phyloP scores from a whole-genome alignment of 352 stramenopile genomes.

The Globisporangium emineosum region DNA sequence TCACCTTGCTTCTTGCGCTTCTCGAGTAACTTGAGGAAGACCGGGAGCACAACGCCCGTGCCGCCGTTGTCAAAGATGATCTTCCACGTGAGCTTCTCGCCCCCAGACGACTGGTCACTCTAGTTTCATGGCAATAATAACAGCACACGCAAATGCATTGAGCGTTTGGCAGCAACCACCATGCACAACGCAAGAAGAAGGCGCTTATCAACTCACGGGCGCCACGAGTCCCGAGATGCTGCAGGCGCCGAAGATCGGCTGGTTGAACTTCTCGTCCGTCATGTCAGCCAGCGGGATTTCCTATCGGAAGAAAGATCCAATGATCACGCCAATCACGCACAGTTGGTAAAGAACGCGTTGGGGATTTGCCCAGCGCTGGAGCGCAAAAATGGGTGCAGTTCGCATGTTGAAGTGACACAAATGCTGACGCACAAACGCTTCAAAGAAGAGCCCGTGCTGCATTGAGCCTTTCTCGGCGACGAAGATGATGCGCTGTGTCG shows the following conservation, averaged over 20 bases:
- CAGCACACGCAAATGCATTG: too few relatives aligned
- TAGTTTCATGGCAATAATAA: too few relatives aligned
- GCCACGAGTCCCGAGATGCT: conserved; percentile 79
- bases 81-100: conserved; percentile 61
- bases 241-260: conserved; percentile 87
- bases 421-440: conserved; percentile 60
- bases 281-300: conserved; percentile 79
- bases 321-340: not conserved
- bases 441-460: conserved; percentile 67
- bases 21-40: conserved; percentile 81
- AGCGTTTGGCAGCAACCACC: too few relatives aligned
- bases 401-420: not conserved
- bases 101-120: conserved; percentile 5
- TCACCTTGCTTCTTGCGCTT: conserved; percentile 73
- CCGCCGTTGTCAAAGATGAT: conserved; percentile 84
- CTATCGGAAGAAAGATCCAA: conserved; percentile 23
- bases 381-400: not conserved
- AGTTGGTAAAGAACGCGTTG: not conserved
- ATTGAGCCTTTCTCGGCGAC: conserved; percentile 65
- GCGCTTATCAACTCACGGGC: conserved; percentile 25
- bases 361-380: not conserved
- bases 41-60: conserved; percentile 73
- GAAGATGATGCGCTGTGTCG: conserved; percentile 83
- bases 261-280: conserved; percentile 88
- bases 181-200: not conserved